Conservation (phyloP, 1,284 basidiomycete species). For the Fomitopsis pinicola region DNA sequence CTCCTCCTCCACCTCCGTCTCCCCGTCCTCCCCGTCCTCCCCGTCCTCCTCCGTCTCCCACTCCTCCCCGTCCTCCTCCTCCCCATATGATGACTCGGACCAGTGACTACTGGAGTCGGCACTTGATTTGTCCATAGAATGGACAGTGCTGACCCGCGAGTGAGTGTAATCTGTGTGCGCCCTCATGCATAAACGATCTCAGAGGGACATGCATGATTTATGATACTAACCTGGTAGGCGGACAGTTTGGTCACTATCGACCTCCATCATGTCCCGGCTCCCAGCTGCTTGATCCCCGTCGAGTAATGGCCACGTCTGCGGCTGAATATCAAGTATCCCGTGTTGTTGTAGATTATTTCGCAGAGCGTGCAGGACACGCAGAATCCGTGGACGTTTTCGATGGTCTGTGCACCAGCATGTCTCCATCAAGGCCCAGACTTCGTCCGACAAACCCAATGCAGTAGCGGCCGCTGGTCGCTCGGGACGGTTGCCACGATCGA, state of each 20-base stretch:
- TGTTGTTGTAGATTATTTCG: background rate
- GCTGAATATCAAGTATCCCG: background rate
- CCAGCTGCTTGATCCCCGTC: background rate
- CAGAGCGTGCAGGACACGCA: background rate
- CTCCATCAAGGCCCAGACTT: background rate
- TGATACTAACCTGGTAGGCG: background rate
- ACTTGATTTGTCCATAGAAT: no score
- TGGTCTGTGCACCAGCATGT: background rate
- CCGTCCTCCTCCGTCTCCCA: no score
- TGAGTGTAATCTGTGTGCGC: no score
- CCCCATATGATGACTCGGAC: no score
- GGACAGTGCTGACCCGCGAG: no score
- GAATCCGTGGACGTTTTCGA: background rate
- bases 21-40: no score
- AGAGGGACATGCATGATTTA: no score
- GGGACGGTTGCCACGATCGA: background rate
- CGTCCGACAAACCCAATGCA: background rate
- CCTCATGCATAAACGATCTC: no score
- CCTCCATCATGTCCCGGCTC: background rate
- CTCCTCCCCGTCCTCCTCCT: no score
- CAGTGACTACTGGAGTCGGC: no score
- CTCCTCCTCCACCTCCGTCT: no score
- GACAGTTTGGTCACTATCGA: background rate
- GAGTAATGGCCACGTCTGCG: background rate
- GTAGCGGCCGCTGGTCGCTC: background rate